Conservation (phyloP, 495 filamentous ascomycete species). For the Recurvomyces mirabilis region DNA sequence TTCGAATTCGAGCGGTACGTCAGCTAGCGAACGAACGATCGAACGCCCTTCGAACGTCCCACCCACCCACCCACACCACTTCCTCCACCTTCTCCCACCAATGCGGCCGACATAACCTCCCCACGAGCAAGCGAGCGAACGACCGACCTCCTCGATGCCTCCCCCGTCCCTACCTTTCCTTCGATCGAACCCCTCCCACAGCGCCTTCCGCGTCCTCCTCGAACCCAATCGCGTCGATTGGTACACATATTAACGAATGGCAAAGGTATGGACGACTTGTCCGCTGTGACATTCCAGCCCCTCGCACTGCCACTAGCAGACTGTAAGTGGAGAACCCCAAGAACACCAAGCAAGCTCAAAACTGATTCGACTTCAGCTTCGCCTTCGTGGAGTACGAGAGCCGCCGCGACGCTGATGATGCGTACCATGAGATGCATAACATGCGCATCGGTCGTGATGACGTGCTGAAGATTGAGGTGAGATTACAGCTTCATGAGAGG, state of each 20-base stretch:
- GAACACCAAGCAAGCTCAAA: constrained; percentile 17
- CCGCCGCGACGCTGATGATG: constrained; percentile 96
- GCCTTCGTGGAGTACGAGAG: constrained; percentile 99
- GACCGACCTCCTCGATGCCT: constrained; percentile 1
- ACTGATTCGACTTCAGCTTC: constrained; percentile 51
- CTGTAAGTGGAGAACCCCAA: constrained; percentile 55
- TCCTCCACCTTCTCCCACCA: neutral
- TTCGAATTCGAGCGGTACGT: constrained; percentile 99
- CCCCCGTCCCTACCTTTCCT: neutral
- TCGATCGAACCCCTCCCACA: constrained; percentile 3
- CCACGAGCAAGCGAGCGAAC: constrained; percentile 4
- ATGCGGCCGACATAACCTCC: neutral
- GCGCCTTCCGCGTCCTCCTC: neutral
- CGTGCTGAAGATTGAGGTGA: constrained; percentile 92
- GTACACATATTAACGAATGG: constrained; percentile 16
- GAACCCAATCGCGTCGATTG: neutral
- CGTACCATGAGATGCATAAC: constrained; percentile 99
- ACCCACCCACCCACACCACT: neutral
- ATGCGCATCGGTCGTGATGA: constrained; percentile 96
- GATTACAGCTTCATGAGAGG: constrained; percentile 16
- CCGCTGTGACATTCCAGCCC: constrained; percentile 96
- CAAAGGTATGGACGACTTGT: constrained; percentile 93
- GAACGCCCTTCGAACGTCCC: neutral
- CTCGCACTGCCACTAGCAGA: constrained; percentile 79
- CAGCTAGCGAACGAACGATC: constrained; percentile 22